A percentile compares a stretch with the other conserved stretches of the same genome.
Conservation (phyloP, 2,329 filamentous ascomycete genomes). For the Trichoderma simmonsii region DNA sequence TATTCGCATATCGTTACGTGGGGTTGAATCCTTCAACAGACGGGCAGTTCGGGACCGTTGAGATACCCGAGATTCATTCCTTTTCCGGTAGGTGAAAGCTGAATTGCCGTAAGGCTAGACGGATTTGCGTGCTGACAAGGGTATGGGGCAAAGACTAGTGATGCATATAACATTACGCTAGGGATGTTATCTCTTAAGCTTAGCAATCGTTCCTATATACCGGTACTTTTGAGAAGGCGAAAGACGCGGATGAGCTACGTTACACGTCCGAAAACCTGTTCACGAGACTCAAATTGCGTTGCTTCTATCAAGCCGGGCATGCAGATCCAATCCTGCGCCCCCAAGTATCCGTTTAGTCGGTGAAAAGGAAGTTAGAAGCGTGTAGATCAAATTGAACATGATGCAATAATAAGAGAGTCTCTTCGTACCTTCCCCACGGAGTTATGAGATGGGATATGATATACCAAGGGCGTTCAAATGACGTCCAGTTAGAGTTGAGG, state of each 20-base stretch:
- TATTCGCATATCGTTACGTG: not conserved
- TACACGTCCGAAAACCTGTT: not conserved
- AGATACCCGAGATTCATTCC: not conserved
- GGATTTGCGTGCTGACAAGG: not conserved
- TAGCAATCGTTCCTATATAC: not conserved
- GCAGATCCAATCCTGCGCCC: not conserved
- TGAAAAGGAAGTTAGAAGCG: not conserved
- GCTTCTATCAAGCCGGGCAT: not conserved
- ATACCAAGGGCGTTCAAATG: not conserved
- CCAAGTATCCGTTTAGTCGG: not conserved
- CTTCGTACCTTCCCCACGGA: not conserved
- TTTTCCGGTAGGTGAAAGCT: not conserved
- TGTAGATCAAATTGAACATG: not conserved
- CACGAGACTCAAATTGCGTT: not conserved
- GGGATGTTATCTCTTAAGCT: not conserved
- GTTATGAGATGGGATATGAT: not conserved
- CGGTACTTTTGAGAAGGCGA: not conserved
- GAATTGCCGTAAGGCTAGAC: not conserved
- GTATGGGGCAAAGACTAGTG: not conserved
- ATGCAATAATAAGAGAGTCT: not conserved
- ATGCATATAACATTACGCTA: not conserved
- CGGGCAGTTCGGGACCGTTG: not conserved
- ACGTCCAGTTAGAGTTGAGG: not conserved
- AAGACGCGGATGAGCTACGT: not conserved
- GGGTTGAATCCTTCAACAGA: not conserved